Evolutionary conservation across 805 yeast species (phyloP), one percentile per base, ranked within the genome.

Genomic region (Candida odintsovae): DNA sequence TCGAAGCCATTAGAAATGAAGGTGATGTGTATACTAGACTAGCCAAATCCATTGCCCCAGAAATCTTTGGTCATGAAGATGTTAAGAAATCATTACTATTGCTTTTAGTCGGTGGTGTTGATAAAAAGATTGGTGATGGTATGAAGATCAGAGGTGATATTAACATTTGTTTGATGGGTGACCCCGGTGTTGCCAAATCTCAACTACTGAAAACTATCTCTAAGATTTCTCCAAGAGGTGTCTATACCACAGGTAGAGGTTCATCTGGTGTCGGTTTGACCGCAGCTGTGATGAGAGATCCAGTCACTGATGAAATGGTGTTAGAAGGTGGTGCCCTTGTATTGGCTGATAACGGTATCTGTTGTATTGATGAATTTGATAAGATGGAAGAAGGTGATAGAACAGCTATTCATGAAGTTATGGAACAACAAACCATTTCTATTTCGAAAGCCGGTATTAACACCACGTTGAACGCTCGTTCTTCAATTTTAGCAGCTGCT

Each of bases 141-240:
- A 82, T 94, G 88, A 82, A 85, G 61, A 94, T 94, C 59, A 83
- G 99, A 72, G 99, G 99, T 59, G 99, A 94, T 64, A 87, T 94
- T 56, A 94, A 94, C 62, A 78, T 94, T 46, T 85, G 97, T 70
- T 75, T 94, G 44, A 92, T 94, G 97, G 99, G 99, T 58, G 99
- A 94, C 63, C 99, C 99, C 38, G 99, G 99, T 74, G 99, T 94
- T 45, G 99, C 99, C 61, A 94, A 94, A 68, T 94, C 98, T 3
- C 99, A 94, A 75, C 72, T 94, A 61, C 73, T 94, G 53, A 94
- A 94, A 64, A 85, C 95, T 29, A 88, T 94, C 54, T 77, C 89
- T 49, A 89, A 90, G 58, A 86, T 94, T 45, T 94, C 98, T 4
- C 99, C 99, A 26, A 77, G 98, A 61, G 95, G 96, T 43, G 95